Percentiles rank a stretch among this genome's conserved stretches.
These are phyloP conservation scores for Neurospora sp. DNA, from an alignment of 495 filamentous ascomycete species.

Conservation along the genomic window DNA sequence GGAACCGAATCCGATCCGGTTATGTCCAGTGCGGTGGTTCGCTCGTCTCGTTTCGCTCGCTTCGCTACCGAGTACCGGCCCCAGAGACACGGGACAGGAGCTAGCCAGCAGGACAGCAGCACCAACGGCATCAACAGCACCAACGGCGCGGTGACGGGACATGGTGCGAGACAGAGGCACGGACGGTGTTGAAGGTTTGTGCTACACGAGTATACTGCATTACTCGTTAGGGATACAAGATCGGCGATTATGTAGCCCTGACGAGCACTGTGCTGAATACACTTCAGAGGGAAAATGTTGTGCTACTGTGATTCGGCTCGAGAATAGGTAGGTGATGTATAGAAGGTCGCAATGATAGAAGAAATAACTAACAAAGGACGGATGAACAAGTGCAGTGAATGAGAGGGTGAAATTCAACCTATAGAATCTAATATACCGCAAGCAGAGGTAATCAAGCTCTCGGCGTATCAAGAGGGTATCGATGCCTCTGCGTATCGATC, in stretches of 20 bases:
- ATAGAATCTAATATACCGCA: background rate
- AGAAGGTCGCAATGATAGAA: background rate
- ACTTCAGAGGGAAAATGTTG: background rate
- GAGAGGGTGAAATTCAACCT: background rate
- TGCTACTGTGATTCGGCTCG: background rate
- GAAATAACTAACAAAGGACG: background rate
- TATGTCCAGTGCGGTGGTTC: background rate
- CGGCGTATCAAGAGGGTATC: too few relatives aligned
- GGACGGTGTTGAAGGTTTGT: background rate
- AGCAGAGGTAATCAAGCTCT: too few relatives aligned
- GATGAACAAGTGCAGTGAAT: background rate
- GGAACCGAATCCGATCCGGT: background rate
- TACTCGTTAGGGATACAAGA: background rate
- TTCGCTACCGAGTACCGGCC: background rate
- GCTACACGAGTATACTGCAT: background rate
- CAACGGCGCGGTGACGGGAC: background rate
- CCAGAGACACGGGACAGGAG: background rate
- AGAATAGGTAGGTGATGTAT: background rate
- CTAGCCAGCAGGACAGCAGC: background rate
- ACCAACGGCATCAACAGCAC: background rate
- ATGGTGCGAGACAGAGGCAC: background rate
- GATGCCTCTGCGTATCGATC: too few relatives aligned
- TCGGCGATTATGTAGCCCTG: too few relatives aligned
- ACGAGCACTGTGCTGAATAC: too few relatives aligned
- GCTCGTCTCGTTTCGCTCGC: background rate